Evolutionary conservation across 371 early-diverging fungal genomes (phyloP).

Genomic region (Apophysomyces ossiformis): DNA sequence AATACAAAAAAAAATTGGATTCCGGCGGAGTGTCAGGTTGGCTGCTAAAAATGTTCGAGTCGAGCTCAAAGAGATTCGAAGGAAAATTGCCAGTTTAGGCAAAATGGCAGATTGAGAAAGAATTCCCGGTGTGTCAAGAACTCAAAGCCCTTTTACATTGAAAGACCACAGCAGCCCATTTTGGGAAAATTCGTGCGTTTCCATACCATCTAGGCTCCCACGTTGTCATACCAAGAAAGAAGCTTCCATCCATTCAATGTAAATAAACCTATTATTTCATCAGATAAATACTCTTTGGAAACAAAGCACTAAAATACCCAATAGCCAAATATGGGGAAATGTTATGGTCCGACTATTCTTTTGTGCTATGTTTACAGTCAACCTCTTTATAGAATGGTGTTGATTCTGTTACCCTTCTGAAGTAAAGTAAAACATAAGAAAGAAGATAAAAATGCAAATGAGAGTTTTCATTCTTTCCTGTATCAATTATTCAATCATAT

Average conservation of each 20-base stretch:
- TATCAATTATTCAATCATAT: too few species aligned
- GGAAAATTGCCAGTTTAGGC: slow-evolving; percentile 4
- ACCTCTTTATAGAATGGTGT: not conserved
- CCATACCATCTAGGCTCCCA: not conserved
- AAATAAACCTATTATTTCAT: too few species aligned
- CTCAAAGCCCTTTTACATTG: not conserved
- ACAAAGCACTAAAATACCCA: not conserved
- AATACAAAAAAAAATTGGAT: too few species aligned
- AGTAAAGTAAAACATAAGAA: not conserved
- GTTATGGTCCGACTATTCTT: not conserved
- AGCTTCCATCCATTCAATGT: not conserved
- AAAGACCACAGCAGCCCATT: not conserved
- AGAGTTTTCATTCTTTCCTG: too few species aligned
- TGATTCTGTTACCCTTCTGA: too few species aligned
- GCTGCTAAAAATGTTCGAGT: not conserved
- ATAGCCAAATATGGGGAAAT: slow-evolving; percentile 8
- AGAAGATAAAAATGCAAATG: not conserved
- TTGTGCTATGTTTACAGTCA: not conserved
- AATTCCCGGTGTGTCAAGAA: slow-evolving; percentile 6
- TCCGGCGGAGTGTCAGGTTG: not conserved
- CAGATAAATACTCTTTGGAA: not conserved
- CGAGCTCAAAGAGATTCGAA: not conserved
- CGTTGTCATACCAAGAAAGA: slow-evolving; percentile 9
- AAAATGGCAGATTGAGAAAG: not conserved
- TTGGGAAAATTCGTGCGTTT: slow-evolving; percentile 8